Conservation (phyloP, 2,329 filamentous ascomycete genomes). For the Diaporthe caulivora region DNA sequence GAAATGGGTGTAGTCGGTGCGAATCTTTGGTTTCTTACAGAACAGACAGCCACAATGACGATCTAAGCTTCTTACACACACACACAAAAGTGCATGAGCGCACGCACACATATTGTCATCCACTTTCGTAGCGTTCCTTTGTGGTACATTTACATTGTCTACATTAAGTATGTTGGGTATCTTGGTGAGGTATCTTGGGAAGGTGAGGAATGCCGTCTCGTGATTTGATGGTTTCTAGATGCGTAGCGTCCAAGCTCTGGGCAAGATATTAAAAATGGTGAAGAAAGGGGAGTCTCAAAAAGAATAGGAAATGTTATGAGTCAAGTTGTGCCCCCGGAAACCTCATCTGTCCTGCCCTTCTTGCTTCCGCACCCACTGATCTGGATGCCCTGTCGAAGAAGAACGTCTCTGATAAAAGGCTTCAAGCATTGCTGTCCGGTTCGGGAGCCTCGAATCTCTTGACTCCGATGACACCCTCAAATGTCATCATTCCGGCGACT, state of each 20-base stretch:
- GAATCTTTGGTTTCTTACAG: too few relatives aligned
- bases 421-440: background rate
- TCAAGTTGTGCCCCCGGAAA: background rate
- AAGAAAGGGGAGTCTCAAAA: background rate
- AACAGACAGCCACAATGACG: too few relatives aligned
- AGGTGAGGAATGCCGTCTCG: too few relatives aligned
- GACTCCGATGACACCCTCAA: slow-evolving; percentile 46
- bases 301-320: background rate
- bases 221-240: background rate
- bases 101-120: background rate
- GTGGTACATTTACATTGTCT: background rate
- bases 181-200: background rate
- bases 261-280: background rate
- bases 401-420: slow-evolving; percentile 37
- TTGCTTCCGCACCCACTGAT: slow-evolving; percentile 46
- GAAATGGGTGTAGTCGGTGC: too few relatives aligned
- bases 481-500: slow-evolving; percentile 42
- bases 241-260: background rate
- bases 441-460: slow-evolving; percentile 46
- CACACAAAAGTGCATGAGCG: too few relatives aligned
- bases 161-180: slow-evolving; percentile 3
- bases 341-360: slow-evolving; percentile 41
- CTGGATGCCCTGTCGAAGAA: slow-evolving; percentile 49
- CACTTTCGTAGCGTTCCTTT: background rate
- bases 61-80: too few relatives aligned